Conservation (phyloP, 1,284 basidiomycete genomes). For the Ceratobasidium sp. region DNA sequence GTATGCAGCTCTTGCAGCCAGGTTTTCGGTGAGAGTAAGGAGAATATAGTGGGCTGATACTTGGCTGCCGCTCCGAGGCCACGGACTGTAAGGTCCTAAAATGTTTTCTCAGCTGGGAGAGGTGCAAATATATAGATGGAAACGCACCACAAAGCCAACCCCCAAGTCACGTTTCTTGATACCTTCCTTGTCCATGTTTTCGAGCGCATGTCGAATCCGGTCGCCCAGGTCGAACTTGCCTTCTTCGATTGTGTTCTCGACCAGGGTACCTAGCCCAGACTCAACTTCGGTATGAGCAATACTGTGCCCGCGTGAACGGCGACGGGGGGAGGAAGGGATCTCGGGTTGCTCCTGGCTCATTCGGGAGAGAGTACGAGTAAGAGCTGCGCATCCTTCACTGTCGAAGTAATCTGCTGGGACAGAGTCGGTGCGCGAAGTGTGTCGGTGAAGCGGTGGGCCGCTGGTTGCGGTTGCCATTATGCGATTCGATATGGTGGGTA, state of each 20-base stretch:
- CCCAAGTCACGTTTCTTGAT: conserved; percentile 44
- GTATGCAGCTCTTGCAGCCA: conserved; percentile 50
- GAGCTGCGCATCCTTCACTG: conserved; percentile 31
- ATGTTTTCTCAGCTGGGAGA: conserved; percentile 51
- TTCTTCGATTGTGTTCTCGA: conserved; percentile 19
- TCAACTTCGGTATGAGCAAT: not conserved
- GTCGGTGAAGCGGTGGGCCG: not conserved
- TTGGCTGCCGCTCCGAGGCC: conserved; percentile 59
- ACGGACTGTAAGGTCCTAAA: conserved; percentile 60
- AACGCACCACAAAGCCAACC: conserved; percentile 44
- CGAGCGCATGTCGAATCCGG: conserved; percentile 12
- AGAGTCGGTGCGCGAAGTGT: conserved; percentile 9
- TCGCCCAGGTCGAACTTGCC: conserved; percentile 29
- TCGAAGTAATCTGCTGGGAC: conserved; percentile 30
- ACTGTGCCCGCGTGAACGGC: not conserved
- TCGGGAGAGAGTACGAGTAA: conserved; percentile 19
- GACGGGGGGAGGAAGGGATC: not conserved
- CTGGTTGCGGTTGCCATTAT: conserved; percentile 12
- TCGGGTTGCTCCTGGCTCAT: conserved; percentile 28
- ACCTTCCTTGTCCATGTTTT: conserved; percentile 40
- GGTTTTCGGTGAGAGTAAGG: conserved; percentile 56
- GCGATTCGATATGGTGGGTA: not conserved
- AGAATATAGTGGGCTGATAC: conserved; percentile 59
- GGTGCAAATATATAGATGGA: not conserved
- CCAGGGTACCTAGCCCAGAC: conserved; percentile 24